These are phyloP conservation scores for Diddensiella caesifluorescens DNA, from an alignment of 805 yeast genomes.

Conservation along the genomic window DNA sequence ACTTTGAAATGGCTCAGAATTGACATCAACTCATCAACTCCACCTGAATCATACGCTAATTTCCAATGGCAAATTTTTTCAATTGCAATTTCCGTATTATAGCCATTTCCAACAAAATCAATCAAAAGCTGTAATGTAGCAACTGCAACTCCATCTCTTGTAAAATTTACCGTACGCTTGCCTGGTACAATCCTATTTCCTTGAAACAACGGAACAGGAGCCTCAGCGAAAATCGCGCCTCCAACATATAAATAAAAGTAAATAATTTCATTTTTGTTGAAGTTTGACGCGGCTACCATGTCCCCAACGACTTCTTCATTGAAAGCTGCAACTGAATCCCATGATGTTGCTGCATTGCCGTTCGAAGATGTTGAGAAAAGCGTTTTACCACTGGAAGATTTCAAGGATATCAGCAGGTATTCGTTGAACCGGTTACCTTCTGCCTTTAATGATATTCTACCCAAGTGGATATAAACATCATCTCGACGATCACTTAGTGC, in stretches of 20 bases:
- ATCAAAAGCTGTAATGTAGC: constrained; percentile 48
- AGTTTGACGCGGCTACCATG: constrained; percentile 56
- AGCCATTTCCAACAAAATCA: constrained; percentile 63
- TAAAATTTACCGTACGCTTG: constrained; percentile 19
- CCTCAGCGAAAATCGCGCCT: constrained; percentile 57
- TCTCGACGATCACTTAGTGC: constrained; percentile 22
- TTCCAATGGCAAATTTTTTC: constrained; percentile 53
- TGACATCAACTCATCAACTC: constrained; percentile 41
- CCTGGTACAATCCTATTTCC: constrained; percentile 19
- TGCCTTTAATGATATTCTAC: constrained; percentile 20
- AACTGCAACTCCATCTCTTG: constrained; percentile 40
- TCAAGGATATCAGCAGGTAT: constrained; percentile 49
- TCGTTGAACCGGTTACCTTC: constrained; percentile 14
- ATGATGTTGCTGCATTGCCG: constrained; percentile 44
- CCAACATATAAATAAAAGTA: constrained; percentile 55
- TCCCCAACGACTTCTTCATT: constrained; percentile 73
- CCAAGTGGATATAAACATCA: constrained; percentile 24
- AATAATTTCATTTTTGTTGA: constrained; percentile 50
- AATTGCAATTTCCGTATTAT: constrained; percentile 52
- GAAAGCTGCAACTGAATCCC: constrained; percentile 71
- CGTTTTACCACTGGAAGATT: constrained; percentile 46
- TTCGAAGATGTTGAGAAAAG: constrained; percentile 65
- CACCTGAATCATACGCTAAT: constrained; percentile 39
- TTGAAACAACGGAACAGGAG: constrained; percentile 40
- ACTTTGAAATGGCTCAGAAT: constrained; percentile 47